Percentiles rank a stretch among this genome's conserved stretches.
Conservation (phyloP, 495 filamentous ascomycete species). For the Lophiotrema nucula region DNA sequence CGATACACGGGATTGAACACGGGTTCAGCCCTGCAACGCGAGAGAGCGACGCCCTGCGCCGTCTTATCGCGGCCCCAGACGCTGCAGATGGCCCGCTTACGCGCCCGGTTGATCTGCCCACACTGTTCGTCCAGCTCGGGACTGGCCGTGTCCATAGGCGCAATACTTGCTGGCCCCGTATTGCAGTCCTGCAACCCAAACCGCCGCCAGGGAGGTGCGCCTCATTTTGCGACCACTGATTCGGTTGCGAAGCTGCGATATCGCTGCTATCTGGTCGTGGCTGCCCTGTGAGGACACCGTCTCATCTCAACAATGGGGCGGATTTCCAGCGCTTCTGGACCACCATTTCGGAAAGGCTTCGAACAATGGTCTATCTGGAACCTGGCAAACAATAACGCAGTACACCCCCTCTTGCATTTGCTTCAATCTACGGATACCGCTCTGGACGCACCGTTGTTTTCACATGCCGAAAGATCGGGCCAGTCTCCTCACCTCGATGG, state of each 20-base stretch:
- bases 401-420: neutral
- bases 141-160: constrained; percentile 30
- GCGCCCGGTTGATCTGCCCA: constrained; percentile 37
- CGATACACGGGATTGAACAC: neutral
- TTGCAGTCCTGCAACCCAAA: constrained; percentile 15
- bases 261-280: constrained; percentile 22
- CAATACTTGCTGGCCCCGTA: constrained; percentile 11
- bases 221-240: constrained; percentile 26
- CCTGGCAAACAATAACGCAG: constrained; percentile 6
- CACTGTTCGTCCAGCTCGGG: constrained; percentile 26
- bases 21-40: constrained; percentile 10
- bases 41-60: constrained; percentile 9
- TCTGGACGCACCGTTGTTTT: neutral
- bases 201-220: constrained; percentile 16
- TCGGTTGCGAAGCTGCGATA: constrained; percentile 28
- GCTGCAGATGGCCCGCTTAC: constrained; percentile 29
- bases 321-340: neutral
- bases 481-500: neutral
- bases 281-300: constrained; percentile 10
- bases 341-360: neutral
- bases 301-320: neutral
- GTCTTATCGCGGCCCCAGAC: constrained; percentile 30
- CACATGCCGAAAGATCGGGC: constrained; percentile 9
- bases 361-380: constrained; percentile 3
- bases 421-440: constrained; percentile 7